Evolutionary conservation across 805 yeast species (phyloP).

Genomic region (Wickerhamiella alocasiicola): DNA sequence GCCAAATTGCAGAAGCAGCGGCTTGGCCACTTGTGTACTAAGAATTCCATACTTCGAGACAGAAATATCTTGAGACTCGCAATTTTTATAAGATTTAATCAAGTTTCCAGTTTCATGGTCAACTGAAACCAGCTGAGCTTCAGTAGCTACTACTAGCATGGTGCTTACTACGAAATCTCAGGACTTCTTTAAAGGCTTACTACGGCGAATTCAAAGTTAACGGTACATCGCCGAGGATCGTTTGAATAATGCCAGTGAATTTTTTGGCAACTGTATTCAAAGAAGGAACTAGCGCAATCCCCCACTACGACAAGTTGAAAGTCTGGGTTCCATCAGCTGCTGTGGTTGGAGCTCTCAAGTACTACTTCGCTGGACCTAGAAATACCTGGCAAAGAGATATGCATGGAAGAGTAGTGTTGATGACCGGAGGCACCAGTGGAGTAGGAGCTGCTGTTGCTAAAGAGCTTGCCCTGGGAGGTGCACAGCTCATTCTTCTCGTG

Average conservation of each 20-base stretch:
- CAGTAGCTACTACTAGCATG: conserved; percentile 9
- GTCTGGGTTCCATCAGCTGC: conserved; percentile 40
- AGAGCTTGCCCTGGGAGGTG: conserved; percentile 71
- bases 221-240: background rate
- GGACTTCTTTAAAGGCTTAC: background rate
- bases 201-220: too few relatives aligned
- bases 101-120: conserved; percentile 27
- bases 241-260: conserved; percentile 94
- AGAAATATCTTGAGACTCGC: conserved; percentile 25
- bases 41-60: conserved; percentile 44
- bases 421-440: conserved; percentile 85
- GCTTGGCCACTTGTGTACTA: conserved; percentile 56
- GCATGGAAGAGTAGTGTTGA: conserved; percentile 63
- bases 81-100: conserved; percentile 17
- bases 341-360: conserved; percentile 41
- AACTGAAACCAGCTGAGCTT: conserved; percentile 13
- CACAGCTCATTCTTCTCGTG: conserved; percentile 68
- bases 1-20: conserved; percentile 59
- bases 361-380: conserved; percentile 62
- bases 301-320: conserved; percentile 55
- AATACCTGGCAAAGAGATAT: conserved; percentile 89
- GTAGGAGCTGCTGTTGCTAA: conserved; percentile 65
- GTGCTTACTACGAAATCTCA: too few relatives aligned
- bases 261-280: conserved; percentile 53
- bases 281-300: conserved; percentile 66